Evolutionary conservation across 208 protist genomes (phyloP).

Genomic region (Tritrichomonas foetus): DNA sequence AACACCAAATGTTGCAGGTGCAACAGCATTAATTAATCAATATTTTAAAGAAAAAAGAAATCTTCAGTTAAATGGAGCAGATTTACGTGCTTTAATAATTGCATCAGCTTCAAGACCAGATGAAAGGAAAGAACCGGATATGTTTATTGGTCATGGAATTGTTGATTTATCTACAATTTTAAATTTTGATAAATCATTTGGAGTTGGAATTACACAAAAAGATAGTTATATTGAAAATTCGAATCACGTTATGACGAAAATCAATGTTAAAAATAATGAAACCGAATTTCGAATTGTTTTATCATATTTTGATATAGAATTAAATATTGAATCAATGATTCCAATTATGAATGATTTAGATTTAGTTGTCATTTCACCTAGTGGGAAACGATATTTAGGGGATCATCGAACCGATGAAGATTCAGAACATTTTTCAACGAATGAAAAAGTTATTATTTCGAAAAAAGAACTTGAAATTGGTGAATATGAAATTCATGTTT

Average conservation of each 20-base stretch:
- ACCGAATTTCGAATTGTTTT: background rate
- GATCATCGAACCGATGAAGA: background rate
- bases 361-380: background rate
- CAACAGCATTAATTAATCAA: background rate
- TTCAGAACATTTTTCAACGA: background rate
- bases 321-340: background rate
- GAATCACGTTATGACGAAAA: background rate
- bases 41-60: background rate
- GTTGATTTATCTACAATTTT: background rate
- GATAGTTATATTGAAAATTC: background rate
- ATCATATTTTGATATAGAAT: background rate
- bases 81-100: background rate
- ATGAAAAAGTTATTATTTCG: background rate
- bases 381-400: background rate
- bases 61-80: background rate
- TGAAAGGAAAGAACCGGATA: background rate
- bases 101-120: background rate
- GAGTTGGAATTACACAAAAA: background rate
- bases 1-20: background rate
- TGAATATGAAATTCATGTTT: background rate
- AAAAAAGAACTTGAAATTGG: background rate
- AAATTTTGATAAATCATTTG: background rate
- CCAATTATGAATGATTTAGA: background rate
- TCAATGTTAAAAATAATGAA: background rate
- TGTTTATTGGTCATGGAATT: background rate